Base-by-base conservation (phyloP, 164 flowering plant species). In the Chloranthus sessilifolius region DNA sequence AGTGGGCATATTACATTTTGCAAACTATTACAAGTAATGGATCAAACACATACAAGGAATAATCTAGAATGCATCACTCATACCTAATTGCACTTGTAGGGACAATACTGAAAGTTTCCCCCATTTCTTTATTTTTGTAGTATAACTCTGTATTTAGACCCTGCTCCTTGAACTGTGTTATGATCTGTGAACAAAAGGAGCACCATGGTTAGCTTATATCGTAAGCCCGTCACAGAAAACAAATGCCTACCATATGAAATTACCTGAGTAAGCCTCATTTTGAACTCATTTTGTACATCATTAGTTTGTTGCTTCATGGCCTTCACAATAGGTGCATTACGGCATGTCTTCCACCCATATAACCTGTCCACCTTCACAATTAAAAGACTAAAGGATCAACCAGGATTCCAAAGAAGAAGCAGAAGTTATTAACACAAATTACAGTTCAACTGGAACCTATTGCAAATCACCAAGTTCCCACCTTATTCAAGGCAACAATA, bases 51-150 rank as follows among this genome's bases (percentile, higher is more conserved):
- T 19, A 1, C 2, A 10, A 45, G 19, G 10, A 5, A 21, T 20
- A 8, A 12, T 6, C 6, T 44, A 21, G 23, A 29, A n/a, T 39
- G 10, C 29, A 40, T 9, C 1, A 4, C 7, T 31, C 36, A 11
- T 56, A 86, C 99, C 82, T 92, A 44, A 88, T 75, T 36, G 99
- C 99, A 75, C 95, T 92, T 6, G 99, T 92, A 14, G 99, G 97
- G 4, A 92, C 95, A 59, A 92, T 92, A 63, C 80, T 92, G 67
- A 56, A 84, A 46, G 91, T 82, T 62, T 88, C 85, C 44, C 86
- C 88, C 95, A 78, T 84, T 56, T 88, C 97, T 68, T 61, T 84
- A 67, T 92, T 92, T 65, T 80, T 92, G 62, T 86, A 85, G 60
- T 92, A 92, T 62, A 92, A 66, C 47, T 84, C 95, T 28, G 97